Percentiles rank a stretch among this genome's conserved stretches.
Conservation (phyloP, 495 filamentous ascomycete species). For the Aspergillus incahuasiensis region DNA sequence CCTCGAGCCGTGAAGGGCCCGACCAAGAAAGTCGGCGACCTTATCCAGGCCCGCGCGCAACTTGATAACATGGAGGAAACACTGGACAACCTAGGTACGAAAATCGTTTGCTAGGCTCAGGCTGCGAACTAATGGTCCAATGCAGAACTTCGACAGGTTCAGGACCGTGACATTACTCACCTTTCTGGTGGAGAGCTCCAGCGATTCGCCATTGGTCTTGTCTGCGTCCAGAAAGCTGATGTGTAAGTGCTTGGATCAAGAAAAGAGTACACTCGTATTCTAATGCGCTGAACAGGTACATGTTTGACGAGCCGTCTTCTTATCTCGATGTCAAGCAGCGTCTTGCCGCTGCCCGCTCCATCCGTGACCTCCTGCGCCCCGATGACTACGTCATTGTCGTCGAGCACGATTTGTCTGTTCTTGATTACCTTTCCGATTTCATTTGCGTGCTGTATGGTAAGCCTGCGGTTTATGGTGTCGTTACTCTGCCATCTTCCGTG, state of each 20-base stretch:
- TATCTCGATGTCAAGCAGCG: constrained; percentile 99
- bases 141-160: constrained; percentile 76
- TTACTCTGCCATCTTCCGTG: constrained; percentile 92
- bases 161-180: constrained; percentile 78
- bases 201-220: constrained; percentile 91
- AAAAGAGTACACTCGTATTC: not conserved
- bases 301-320: constrained; percentile 99
- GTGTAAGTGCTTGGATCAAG: constrained; percentile 53
- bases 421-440: constrained; percentile 97
- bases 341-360: constrained; percentile 84
- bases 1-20: constrained; percentile 81
- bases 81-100: constrained; percentile 69
- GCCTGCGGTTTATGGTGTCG: constrained; percentile 95
- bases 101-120: not conserved
- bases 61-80: constrained; percentile 83
- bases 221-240: constrained; percentile 94
- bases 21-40: constrained; percentile 67
- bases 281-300: constrained; percentile 58
- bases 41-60: constrained; percentile 68
- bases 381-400: constrained; percentile 97
- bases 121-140: constrained; percentile 27
- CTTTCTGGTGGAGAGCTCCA: constrained; percentile 97
- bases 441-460: constrained; percentile 95
- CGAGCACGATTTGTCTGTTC: constrained; percentile 96
- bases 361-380: constrained; percentile 78